Conservation (phyloP, 345 rosid genomes). For the Rhodamnia rubescens region DNA sequence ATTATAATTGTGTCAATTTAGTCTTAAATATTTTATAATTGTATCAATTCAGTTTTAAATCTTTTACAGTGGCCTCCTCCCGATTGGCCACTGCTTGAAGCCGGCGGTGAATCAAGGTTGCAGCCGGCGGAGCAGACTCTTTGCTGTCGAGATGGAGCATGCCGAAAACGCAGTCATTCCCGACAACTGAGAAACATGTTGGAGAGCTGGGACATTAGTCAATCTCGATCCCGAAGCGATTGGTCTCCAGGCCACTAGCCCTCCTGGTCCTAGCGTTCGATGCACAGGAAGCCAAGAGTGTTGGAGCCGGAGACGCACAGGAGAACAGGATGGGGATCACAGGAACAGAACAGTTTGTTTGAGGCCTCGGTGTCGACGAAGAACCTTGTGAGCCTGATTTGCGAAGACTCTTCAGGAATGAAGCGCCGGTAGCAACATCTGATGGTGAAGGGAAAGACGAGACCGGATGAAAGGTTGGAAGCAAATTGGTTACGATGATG, state of each 20-base stretch:
- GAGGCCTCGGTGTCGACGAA: not conserved
- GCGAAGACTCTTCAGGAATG: not conserved
- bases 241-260: not conserved
- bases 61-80: too few species aligned
- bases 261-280: not conserved
- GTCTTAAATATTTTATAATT: too few species aligned
- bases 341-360: not conserved
- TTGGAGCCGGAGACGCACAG: not conserved
- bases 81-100: not conserved
- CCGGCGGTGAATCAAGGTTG: not conserved
- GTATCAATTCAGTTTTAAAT: too few species aligned
- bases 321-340: not conserved
- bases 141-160: not conserved
- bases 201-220: not conserved
- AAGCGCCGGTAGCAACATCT: not conserved
- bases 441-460: not conserved
- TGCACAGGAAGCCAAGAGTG: not conserved
- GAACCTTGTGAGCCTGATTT: not conserved
- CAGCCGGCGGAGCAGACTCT: not conserved
- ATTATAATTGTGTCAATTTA: too few species aligned
- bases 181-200: not conserved
- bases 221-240: not conserved
- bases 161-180: not conserved
- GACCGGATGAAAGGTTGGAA: not conserved
- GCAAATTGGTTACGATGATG: not conserved